Percentiles rank a stretch among this genome's conserved stretches.
These are phyloP conservation scores for Oryza officinalis DNA, from an alignment of 176 grass and related monocot genomes.

Conservation along the genomic window DNA sequence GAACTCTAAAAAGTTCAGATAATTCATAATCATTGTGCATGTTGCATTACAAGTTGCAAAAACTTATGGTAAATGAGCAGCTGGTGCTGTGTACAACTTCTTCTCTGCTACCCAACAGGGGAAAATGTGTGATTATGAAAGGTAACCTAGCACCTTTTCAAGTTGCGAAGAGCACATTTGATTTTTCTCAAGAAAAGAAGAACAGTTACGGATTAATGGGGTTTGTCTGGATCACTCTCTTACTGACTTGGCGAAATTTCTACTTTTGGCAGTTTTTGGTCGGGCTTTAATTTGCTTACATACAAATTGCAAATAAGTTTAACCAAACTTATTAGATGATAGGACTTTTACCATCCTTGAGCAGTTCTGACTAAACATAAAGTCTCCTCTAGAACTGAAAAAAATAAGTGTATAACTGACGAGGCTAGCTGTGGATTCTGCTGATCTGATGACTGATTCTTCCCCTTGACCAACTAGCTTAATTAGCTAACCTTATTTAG, in stretches of 20 bases:
- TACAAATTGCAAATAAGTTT: not conserved
- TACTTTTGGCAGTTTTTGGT: not conserved
- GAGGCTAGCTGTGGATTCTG: not conserved
- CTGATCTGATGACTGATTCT: not conserved
- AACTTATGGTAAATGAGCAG: not conserved
- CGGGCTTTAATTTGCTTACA: not conserved
- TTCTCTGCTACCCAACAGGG: not conserved
- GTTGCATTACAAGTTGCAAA: constrained; percentile 34
- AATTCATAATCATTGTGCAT: not conserved
- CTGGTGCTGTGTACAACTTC: not conserved
- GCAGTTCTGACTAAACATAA: not conserved
- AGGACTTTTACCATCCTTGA: not conserved
- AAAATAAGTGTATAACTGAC: not conserved
- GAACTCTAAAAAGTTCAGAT: not conserved
- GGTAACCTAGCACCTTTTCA: not conserved
- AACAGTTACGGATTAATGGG: not conserved
- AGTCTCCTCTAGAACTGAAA: not conserved
- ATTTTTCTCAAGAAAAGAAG: not conserved
- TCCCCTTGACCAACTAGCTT: not conserved
- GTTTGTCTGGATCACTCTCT: not conserved
- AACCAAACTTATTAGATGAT: not conserved
- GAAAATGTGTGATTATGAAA: not conserved
- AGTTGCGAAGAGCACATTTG: not conserved
- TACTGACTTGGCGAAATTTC: not conserved
- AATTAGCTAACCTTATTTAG: constrained; percentile 1